A percentile compares a stretch with the other conserved stretches of the same genome.
These are phyloP conservation scores for Tephrocybe sp. DNA, from an alignment of 768 basidiomycete genomes.

Conservation along the genomic window DNA sequence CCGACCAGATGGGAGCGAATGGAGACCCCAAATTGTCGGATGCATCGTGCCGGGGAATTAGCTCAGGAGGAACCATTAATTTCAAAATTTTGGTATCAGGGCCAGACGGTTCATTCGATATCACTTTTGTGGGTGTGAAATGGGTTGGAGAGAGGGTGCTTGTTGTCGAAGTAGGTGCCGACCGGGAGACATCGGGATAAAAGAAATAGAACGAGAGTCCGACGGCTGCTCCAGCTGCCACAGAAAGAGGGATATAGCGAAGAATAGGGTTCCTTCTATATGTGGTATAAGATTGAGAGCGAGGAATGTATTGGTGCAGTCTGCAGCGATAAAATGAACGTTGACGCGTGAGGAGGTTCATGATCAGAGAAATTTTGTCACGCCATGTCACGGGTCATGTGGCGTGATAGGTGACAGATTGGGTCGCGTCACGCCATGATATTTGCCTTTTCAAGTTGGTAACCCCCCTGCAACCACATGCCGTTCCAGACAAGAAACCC, in stretches of 20 bases:
- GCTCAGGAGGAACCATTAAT: conserved; percentile 49
- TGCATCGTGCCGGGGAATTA: conserved; percentile 25
- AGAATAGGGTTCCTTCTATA: background rate
- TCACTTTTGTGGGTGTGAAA: conserved; percentile 60
- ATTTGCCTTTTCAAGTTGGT: too few species aligned
- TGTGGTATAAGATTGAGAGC: conserved; percentile 4
- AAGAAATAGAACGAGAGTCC: conserved; percentile 50
- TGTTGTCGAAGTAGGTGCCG: conserved; percentile 37
- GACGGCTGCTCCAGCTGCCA: conserved; percentile 24
- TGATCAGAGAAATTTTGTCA: conserved; percentile 9
- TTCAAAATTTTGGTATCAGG: conserved; percentile 64
- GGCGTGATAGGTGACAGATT: conserved; percentile 1
- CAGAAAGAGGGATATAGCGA: conserved; percentile 3
- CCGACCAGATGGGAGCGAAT: conserved; percentile 61
- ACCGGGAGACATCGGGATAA: conserved; percentile 45
- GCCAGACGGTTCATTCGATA: conserved; percentile 50
- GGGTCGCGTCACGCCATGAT: conserved; percentile 13
- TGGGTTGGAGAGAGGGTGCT: conserved; percentile 43
- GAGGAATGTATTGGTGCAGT: conserved; percentile 2
- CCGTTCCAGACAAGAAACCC: conserved; percentile 70
- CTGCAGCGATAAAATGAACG: conserved; percentile 4
- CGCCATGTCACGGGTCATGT: conserved; percentile 12
- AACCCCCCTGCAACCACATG: conserved; percentile 42
- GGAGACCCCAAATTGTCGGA: conserved; percentile 13
- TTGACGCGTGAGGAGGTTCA: conserved; percentile 14